phyloP scores from a whole-genome alignment of 352 stramenopile species.

The Blastocystis sp. region DNA sequence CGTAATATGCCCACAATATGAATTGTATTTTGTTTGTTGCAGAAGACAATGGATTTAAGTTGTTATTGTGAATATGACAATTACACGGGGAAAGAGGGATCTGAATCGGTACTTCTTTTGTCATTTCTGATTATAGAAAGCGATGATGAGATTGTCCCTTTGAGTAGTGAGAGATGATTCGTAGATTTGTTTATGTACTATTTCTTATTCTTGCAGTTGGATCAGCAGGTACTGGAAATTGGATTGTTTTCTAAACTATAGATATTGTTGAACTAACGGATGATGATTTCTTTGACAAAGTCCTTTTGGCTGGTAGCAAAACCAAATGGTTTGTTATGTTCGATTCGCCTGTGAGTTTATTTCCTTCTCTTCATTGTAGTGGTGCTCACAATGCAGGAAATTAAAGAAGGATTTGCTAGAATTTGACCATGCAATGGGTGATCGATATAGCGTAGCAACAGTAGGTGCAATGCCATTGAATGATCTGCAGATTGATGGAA shows the following conservation, averaged over 20 bases:
- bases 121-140: neutral
- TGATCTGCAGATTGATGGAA: constrained; percentile 1
- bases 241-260: neutral
- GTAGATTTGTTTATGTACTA: neutral
- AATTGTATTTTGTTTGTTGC: too few species aligned
- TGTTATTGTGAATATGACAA: too few species aligned
- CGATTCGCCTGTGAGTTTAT: neutral
- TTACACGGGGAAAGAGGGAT: too few species aligned
- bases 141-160: neutral
- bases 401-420: neutral
- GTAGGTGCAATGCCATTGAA: neutral
- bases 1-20: too few species aligned
- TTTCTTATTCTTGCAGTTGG: neutral
- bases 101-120: too few species aligned
- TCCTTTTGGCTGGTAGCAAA: neutral
- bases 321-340: constrained; percentile 42
- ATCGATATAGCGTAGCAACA: neutral
- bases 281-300: neutral
- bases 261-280: neutral
- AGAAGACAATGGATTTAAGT: too few species aligned
- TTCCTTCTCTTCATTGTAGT: neutral
- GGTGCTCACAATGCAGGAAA: neutral
- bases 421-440: neutral
- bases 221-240: neutral
- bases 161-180: neutral